phyloP scores from a whole-genome alignment of 805 yeast genomes.

The Zygosaccharomyces pseudorouxii region DNA sequence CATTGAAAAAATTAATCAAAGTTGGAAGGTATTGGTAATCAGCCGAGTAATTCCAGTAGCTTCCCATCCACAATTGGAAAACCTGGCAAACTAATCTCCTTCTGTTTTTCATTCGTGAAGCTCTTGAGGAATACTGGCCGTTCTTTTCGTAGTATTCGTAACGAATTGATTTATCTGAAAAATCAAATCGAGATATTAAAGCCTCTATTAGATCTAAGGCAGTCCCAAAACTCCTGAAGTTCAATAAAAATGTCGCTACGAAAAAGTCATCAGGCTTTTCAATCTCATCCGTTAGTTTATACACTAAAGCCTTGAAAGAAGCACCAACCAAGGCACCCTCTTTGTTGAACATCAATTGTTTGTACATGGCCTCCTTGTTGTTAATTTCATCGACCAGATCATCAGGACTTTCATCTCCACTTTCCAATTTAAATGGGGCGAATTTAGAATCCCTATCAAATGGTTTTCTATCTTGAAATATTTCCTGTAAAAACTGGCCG shows the following conservation, averaged over 20 bases:
- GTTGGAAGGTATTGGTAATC: slow-evolving; percentile 65
- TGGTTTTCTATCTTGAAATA: slow-evolving; percentile 35
- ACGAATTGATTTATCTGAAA: slow-evolving; percentile 36
- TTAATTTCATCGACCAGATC: slow-evolving; percentile 17
- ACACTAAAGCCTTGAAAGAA: slow-evolving; percentile 63
- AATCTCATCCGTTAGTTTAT: slow-evolving; percentile 60
- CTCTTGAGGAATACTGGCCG: slow-evolving; percentile 39
- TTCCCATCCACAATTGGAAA: slow-evolving; percentile 82
- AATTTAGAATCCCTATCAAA: slow-evolving; percentile 38
- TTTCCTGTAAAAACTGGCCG: slow-evolving; percentile 34
- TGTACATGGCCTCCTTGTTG: slow-evolving; percentile 22
- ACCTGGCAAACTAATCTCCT: slow-evolving; percentile 62
- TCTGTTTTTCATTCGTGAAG: slow-evolving; percentile 51
- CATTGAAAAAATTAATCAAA: slow-evolving; percentile 72
- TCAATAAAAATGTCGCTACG: slow-evolving; percentile 68
- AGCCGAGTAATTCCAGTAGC: slow-evolving; percentile 69
- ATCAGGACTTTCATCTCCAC: slow-evolving; percentile 16
- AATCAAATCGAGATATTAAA: slow-evolving; percentile 61
- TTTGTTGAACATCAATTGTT: slow-evolving; percentile 40
- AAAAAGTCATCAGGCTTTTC: slow-evolving; percentile 62
- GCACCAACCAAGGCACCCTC: slow-evolving; percentile 59
- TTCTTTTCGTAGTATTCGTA: slow-evolving; percentile 34
- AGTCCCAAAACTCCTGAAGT: slow-evolving; percentile 66
- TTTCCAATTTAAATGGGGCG: slow-evolving; percentile 34
- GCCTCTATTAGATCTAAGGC: slow-evolving; percentile 65